Evolutionary conservation across 73 alveolate genomes (phyloP).

Genomic region (Paraurostyla sp.): DNA sequence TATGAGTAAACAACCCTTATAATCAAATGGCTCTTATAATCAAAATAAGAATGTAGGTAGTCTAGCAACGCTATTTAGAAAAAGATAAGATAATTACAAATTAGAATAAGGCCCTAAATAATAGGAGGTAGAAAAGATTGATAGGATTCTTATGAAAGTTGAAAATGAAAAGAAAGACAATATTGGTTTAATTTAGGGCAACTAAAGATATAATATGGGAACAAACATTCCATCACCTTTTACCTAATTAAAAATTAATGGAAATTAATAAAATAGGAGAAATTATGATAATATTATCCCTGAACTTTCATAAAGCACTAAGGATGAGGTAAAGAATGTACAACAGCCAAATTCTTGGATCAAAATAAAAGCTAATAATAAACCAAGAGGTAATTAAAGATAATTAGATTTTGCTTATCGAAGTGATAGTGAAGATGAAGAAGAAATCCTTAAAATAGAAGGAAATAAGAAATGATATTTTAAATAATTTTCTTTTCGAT

Average conservation of each 20-base stretch:
- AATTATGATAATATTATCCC: constrained; percentile 3
- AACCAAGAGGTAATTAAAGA: neutral
- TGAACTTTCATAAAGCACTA: neutral
- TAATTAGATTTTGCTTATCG: neutral
- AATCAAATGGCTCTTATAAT: neutral
- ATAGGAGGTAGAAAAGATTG: neutral
- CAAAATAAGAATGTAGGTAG: neutral
- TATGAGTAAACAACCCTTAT: neutral
- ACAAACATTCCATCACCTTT: too few relatives aligned
- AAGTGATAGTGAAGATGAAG: constrained; percentile 1
- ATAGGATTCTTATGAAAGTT: neutral
- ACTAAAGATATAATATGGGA: too few relatives aligned
- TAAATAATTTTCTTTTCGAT: too few relatives aligned
- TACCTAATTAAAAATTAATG: neutral
- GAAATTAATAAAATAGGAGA: neutral
- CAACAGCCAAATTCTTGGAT: neutral
- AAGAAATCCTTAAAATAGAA: too few relatives aligned
- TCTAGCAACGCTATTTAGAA: neutral
- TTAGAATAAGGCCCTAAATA: neutral
- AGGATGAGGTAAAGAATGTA: neutral
- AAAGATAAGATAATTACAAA: neutral
- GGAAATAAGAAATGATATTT: too few relatives aligned
- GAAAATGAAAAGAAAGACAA: neutral
- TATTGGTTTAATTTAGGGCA: too few relatives aligned
- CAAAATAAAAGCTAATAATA: neutral